phyloP scores from a whole-genome alignment of 1,139 yeast species.

The Lodderomyces jiufengensis region DNA sequence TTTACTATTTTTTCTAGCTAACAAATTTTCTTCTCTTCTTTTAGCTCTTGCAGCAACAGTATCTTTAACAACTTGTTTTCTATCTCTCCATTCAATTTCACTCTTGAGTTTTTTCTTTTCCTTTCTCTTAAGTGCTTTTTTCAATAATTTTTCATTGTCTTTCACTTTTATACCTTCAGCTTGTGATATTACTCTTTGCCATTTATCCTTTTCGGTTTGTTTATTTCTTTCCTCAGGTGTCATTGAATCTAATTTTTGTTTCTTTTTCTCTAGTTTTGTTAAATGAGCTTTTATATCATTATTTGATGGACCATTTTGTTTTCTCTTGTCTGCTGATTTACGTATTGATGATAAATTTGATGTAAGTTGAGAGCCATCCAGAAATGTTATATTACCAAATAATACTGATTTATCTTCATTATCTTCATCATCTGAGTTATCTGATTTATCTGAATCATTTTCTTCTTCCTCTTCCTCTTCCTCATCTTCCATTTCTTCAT shows the following conservation, averaged over 20 bases:
- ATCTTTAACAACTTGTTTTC: constrained; percentile 74
- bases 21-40: constrained; percentile 86
- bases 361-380: constrained; percentile 79
- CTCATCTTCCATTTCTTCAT: constrained; percentile 32
- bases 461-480: constrained; percentile 35
- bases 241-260: constrained; percentile 55
- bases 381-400: constrained; percentile 79
- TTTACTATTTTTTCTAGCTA: constrained; percentile 75
- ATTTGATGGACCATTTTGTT: constrained; percentile 79
- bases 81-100: constrained; percentile 82
- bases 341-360: constrained; percentile 67
- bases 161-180: constrained; percentile 87
- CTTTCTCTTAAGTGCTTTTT: constrained; percentile 80
- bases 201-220: constrained; percentile 67
- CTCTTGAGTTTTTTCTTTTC: constrained; percentile 78
- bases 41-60: constrained; percentile 71
- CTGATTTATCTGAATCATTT: constrained; percentile 31
- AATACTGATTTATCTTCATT: constrained; percentile 43
- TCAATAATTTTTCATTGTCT: constrained; percentile 85
- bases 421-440: constrained; percentile 34
- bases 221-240: constrained; percentile 62
- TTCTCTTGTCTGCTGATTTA: constrained; percentile 44
- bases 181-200: constrained; percentile 81
- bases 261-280: constrained; percentile 68
- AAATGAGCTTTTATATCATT: constrained; percentile 84